Base-by-base conservation (phyloP, 2,329 filamentous ascomycete species). In the Colletotrichum tanaceti region DNA sequence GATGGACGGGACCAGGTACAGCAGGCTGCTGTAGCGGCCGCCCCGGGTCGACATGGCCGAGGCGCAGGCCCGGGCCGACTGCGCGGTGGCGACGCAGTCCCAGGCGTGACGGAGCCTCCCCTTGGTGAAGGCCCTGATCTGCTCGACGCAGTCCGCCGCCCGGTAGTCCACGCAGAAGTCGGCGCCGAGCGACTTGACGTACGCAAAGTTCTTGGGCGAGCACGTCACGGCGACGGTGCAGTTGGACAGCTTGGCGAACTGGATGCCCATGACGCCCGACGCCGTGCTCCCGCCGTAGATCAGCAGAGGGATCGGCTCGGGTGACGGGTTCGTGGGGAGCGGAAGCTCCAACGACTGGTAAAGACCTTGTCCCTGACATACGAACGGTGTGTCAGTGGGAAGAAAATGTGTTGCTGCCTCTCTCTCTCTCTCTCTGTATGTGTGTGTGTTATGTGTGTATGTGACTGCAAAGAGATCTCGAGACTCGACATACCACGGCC, bases 251-350 rank as follows among this genome's bases (percentile, higher is more conserved):
- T 79, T 80, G 63, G 81, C 81, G 70, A 74, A 81, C 72, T 84
- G 82, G 70, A 85, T 81, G 5, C 76, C 82, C 62, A 86, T 83
- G 52, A 87, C 84, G 74, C 83, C 84, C 0, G 87, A 87, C 2
- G 86, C 86, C 11, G 84, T 89, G 75, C 85, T 84, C 18, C 81
- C 82, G 49, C 82, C 83, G 62, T 84, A 83, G 68, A 84, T 82
- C 24, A 84, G 71, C 47, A 65, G 46, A 16, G 22, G 24, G 13
- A 28, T 49, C 6, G 22, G 46, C 14, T 20, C 11, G 4, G 46
- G 14, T 24, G 46, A 20, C 13, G 46, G 46, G 14, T 5, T 14
- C 16, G 22, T 49, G 3, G 46, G 46, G 4, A 49, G 10, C 13
- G 46, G 46, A 13, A 49, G 11, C 58, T 76, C 62, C 1, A 87